Evolutionary conservation across 2,329 filamentous ascomycete species (phyloP).

Genomic region (Emergomyces africanus): DNA sequence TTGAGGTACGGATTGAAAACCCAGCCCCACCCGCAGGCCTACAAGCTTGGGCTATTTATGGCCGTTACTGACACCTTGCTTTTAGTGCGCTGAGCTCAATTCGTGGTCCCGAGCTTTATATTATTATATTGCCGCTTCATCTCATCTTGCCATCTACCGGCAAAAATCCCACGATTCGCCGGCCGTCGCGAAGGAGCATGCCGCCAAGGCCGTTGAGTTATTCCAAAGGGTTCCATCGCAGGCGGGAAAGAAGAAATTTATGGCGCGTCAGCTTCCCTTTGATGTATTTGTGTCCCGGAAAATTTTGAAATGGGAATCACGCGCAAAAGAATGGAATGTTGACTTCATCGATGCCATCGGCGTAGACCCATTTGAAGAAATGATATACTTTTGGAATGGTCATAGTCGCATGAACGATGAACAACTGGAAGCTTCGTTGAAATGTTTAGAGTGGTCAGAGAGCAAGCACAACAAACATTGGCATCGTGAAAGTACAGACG

Average conservation of each 20-base stretch:
- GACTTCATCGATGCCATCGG: conserved; percentile 70
- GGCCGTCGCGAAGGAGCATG: conserved; percentile 42
- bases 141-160: conserved; percentile 72
- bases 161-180: conserved; percentile 18
- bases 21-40: not conserved
- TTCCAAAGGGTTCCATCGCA: conserved; percentile 59
- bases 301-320: conserved; percentile 73
- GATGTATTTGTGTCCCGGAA: conserved; percentile 78
- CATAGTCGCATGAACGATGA: conserved; percentile 61
- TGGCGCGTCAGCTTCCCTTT: conserved; percentile 80
- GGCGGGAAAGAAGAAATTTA: conserved; percentile 76
- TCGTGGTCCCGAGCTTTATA: conserved; percentile 87
- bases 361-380: conserved; percentile 70
- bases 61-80: not conserved
- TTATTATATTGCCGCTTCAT: conserved; percentile 71
- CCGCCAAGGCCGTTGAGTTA: conserved; percentile 53
- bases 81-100: conserved; percentile 60
- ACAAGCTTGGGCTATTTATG: not conserved
- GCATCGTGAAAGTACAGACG: conserved; percentile 43
- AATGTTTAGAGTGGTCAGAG: conserved; percentile 53
- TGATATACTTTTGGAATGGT: conserved; percentile 90
- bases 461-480: conserved; percentile 40
- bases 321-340: conserved; percentile 53
- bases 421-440: conserved; percentile 52
- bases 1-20: conserved; percentile 34